Evolutionary conservation across 225 moss, liverwort and hornwort genomes (phyloP).

Genomic region (Marchantia paleacea): DNA sequence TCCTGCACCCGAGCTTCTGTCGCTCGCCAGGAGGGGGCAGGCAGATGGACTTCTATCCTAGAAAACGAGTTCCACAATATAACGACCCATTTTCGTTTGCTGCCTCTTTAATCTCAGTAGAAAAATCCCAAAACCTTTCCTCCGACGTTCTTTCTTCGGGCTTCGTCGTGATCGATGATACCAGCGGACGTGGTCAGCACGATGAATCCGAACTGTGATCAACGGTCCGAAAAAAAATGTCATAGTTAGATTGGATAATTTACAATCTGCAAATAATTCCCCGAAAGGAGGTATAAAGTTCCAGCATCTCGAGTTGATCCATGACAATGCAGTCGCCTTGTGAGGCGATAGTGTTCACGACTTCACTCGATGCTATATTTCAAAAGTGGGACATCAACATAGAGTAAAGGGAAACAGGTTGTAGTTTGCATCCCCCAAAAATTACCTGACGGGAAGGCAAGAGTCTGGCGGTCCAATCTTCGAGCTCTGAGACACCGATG

Average conservation of each 20-base stretch:
- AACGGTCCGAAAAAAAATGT: not conserved
- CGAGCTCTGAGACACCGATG: conserved; percentile 70
- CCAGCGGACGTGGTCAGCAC: conserved; percentile 79
- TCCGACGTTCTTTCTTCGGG: conserved; percentile 67
- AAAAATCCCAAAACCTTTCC: conserved; percentile 74
- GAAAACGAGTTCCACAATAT: not conserved
- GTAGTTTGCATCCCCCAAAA: no score
- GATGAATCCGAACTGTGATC: conserved; percentile 67
- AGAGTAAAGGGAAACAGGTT: no score
- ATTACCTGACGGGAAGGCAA: conserved; percentile 84
- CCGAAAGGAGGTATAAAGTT: no score
- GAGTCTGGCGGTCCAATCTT: conserved; percentile 94
- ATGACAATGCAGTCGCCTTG: no score
- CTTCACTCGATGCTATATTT: no score
- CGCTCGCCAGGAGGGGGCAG: conserved; percentile 8
- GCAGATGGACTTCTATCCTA: not conserved
- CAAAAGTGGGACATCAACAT: no score
- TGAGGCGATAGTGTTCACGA: no score
- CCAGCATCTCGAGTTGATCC: no score
- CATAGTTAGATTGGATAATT: not conserved
- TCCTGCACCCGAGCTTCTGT: conserved; percentile 9
- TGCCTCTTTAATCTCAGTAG: conserved; percentile 39
- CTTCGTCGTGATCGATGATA: conserved; percentile 71
- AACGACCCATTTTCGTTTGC: conserved; percentile 6
- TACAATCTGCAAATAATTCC: not conserved